Base-by-base conservation (phyloP, 208 protist species). In the Acanthamoeba castellanii region DNA sequence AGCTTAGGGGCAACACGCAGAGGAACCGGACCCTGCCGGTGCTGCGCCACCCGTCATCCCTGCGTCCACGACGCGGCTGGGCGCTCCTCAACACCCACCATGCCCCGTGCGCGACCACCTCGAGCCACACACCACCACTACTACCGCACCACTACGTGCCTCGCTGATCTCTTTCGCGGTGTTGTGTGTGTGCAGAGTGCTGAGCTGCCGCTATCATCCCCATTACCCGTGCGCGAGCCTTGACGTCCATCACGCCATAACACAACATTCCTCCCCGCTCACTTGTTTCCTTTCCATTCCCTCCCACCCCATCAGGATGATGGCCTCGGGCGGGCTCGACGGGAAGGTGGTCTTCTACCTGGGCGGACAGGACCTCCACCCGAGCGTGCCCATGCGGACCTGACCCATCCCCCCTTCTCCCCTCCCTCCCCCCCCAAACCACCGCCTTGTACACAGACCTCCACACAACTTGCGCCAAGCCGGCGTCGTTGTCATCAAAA, bases 41-140 rank as follows among this genome's bases (percentile, higher is more conserved):
- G 47, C 11, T 52, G 47, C 47, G 47, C 47, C 47, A 52, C 7
- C 47, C 27, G 22, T n/a, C 68, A 6, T 76, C 68, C 18, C 68
- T 76, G 11, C 68, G 68, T 30, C 68, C 68, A 14, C 68, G 68
- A 13, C 68, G 68, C 27, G 68, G 68, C 7, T 76, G 68, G 68
- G 68, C 68, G 7, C 68, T 76, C 32, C 68, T 76, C 68, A 76
- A 76, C 68, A 76, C 68, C 4, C 68, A 76, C 68, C 68, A 76
- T 6, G 68, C 68, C 34, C 68, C 68, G 68, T 76, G 27, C 66
- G 66, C 30, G 7, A 18, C 34, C 34, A 22, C n/a, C 3, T 76
- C 34, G n/a, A n/a, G n/a, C n/a, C n/a, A n/a, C n/a, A n/a, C 47
- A 4, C 11, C 47, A 52, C 47, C 47, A 52, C 11, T 52, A 14